phyloP scores from a whole-genome alignment of 2,329 filamentous ascomycete species.

The Passalora sequoiae region DNA sequence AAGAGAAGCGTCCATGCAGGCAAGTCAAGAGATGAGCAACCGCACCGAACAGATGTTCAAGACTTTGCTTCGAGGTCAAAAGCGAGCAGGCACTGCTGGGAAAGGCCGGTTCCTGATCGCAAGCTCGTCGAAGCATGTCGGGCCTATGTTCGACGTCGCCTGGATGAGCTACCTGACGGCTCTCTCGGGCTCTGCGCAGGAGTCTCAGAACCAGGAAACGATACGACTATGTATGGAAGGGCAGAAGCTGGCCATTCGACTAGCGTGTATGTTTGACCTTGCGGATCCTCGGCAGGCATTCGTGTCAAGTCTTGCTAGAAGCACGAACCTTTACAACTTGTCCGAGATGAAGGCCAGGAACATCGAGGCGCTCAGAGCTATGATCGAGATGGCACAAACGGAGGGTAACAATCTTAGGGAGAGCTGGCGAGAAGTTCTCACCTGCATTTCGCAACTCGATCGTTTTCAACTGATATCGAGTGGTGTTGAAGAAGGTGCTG shows the following conservation, averaged over 20 bases:
- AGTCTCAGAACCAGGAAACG: conserved; percentile 85
- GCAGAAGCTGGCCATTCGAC: conserved; percentile 86
- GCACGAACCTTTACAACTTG: conserved; percentile 92
- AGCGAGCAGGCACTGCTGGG: conserved; percentile 58
- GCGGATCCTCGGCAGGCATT: conserved; percentile 93
- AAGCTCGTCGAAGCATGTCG: conserved; percentile 88
- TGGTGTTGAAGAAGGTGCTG: conserved; percentile 84
- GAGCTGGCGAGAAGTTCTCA: conserved; percentile 93
- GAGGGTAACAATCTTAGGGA: conserved; percentile 84
- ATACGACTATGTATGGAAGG: conserved; percentile 92
- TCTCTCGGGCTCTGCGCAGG: conserved; percentile 86
- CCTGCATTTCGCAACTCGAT: conserved; percentile 93
- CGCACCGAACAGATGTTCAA: conserved; percentile 85
- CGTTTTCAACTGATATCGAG: conserved; percentile 90
- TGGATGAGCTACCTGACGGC: conserved; percentile 99
- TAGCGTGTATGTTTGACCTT: conserved; percentile 88
- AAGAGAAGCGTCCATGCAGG: conserved; percentile 86
- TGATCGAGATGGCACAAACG: conserved; percentile 85
- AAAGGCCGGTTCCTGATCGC: conserved; percentile 82
- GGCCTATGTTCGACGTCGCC: conserved; percentile 96
- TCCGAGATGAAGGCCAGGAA: conserved; percentile 96
- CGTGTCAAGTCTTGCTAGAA: conserved; percentile 84
- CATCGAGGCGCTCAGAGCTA: conserved; percentile 83
- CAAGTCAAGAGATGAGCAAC: conserved; percentile 87
- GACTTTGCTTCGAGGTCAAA: conserved; percentile 83